These are phyloP conservation scores for Penicillium glabrum DNA, from an alignment of 2,329 filamentous ascomycete species.

Conservation along the genomic window DNA sequence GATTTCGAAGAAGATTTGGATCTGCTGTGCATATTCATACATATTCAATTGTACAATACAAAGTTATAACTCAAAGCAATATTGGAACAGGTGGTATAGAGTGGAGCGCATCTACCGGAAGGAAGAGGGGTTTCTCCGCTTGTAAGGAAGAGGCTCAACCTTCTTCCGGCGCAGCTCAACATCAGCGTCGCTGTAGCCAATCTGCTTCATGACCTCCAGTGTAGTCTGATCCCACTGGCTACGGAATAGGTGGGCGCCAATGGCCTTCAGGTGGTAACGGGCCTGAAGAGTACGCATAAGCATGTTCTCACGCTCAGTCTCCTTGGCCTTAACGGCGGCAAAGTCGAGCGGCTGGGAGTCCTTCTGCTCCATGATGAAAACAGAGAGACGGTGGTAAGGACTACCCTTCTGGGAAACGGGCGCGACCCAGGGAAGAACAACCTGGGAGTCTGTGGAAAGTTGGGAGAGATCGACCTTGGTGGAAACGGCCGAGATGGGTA, in stretches of 20 bases:
- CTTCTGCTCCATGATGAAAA: constrained; percentile 81
- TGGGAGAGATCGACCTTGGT: constrained; percentile 65
- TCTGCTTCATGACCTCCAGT: constrained; percentile 79
- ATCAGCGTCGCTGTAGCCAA: constrained; percentile 72
- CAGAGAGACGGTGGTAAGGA: constrained; percentile 82
- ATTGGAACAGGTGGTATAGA: constrained; percentile 21
- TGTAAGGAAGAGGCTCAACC: constrained; percentile 66
- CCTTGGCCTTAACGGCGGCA: constrained; percentile 54
- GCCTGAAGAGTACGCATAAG: constrained; percentile 72
- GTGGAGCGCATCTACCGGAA: constrained; percentile 37
- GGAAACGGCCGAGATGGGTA: constrained; percentile 61
- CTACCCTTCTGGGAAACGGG: constrained; percentile 86
- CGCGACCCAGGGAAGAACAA: constrained; percentile 78
- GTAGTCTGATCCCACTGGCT: constrained; percentile 87
- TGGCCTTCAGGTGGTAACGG: constrained; percentile 66
- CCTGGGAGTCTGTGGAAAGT: constrained; percentile 61
- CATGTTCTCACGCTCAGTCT: constrained; percentile 64
- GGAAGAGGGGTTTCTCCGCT: constrained; percentile 55
- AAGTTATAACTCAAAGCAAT: constrained; percentile 25
- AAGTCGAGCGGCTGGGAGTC: constrained; percentile 61
- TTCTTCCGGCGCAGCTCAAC: constrained; percentile 82
- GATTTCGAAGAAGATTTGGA: constrained; percentile 5
- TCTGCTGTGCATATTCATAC: constrained; percentile 42
- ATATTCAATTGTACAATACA: constrained; percentile 45
- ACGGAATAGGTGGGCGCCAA: constrained; percentile 87